Conservation (phyloP, 176 grass and related monocot genomes). For the Cocos nucifera region DNA sequence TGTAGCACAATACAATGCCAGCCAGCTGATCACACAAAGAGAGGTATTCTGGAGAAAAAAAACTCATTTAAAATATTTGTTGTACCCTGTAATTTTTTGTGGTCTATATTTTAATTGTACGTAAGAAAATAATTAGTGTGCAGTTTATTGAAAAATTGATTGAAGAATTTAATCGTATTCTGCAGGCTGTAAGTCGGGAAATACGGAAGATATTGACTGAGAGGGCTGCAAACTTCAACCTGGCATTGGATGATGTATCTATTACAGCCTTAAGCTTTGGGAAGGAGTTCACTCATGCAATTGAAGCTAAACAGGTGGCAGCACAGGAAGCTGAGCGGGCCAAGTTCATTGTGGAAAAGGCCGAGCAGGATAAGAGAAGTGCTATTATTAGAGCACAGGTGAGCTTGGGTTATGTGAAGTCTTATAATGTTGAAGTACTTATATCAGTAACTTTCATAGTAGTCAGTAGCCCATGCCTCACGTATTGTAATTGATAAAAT, state of each 20-base stretch:
- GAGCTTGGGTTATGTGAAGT: background rate
- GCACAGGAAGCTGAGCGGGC: slow-evolving; percentile 84
- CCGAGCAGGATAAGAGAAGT: slow-evolving; percentile 74
- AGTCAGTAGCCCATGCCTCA: too few relatives aligned
- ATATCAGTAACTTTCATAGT: too few relatives aligned
- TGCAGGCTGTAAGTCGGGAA: slow-evolving; percentile 89
- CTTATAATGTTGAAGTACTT: too few relatives aligned
- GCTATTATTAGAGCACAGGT: slow-evolving; percentile 78
- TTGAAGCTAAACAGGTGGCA: slow-evolving; percentile 97
- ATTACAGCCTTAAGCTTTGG: slow-evolving; percentile 87
- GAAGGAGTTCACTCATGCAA: slow-evolving; percentile 90
- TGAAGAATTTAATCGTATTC: slow-evolving; percentile 13
- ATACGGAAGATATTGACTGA: slow-evolving; percentile 96
- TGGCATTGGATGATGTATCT: slow-evolving; percentile 88
- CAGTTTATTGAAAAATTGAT: background rate
- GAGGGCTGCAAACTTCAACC: slow-evolving; percentile 81
- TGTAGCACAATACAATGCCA: slow-evolving; percentile 95
- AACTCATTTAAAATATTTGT: too few relatives aligned
- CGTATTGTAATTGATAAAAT: too few relatives aligned
- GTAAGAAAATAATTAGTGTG: too few relatives aligned
- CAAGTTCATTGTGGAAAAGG: slow-evolving; percentile 83
- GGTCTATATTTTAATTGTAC: too few relatives aligned
- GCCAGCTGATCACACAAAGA: slow-evolving; percentile 93
- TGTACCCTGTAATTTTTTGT: too few relatives aligned
- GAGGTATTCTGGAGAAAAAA: slow-evolving; percentile 29